Base-by-base conservation (phyloP, 2,329 filamentous ascomycete genomes). In the Arthrobotrys musiformis region DNA sequence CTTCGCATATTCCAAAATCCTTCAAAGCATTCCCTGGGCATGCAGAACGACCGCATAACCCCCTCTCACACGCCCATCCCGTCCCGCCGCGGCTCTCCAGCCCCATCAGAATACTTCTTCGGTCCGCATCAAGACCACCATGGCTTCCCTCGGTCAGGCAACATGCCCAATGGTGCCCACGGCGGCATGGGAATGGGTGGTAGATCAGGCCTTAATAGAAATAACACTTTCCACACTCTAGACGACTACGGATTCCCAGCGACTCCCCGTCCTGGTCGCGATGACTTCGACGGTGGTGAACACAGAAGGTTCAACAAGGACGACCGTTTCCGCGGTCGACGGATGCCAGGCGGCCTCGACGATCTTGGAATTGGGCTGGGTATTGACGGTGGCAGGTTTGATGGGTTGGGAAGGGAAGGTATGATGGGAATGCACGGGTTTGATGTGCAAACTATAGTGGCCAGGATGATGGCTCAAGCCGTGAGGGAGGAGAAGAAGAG, bases 41-140 rank as follows among this genome's bases (percentile, higher is more conserved):
- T 76, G 58, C 52, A 68, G 30, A 26, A 40, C 11, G 72, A 76
- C 33, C 64, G 72, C 2, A 44, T 76, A 28, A 76, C 72, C 2
- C 72, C 72, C 15, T 66, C 63, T 13, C 72, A 76, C 30, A 76
- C 72, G 3, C 72, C 72, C 13, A 70, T 76, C 22, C 72, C 58
- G 1, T 76, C 72, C 5, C 63, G 72, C 3, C 68, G 72, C 22
- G 72, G 72, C 7, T 66, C 64, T 28, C 72, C 72, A 13, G 72
- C 72, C 11, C 72, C 72, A 22, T 70, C 72, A n/a, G 72, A 76
- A 24, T 76, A 76, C 42, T 76, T 64, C 22, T 76, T 76, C 26
- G 72, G 30, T 11, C 64, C 64, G 1, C 72, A 76, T 33, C 52
- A 58, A 76, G 72, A 69, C 30, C 64, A 76, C 17, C 28, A 56